Evolutionary conservation across 2,329 filamentous ascomycete genomes (phyloP).

Genomic region (Diaporthe caulivora): DNA sequence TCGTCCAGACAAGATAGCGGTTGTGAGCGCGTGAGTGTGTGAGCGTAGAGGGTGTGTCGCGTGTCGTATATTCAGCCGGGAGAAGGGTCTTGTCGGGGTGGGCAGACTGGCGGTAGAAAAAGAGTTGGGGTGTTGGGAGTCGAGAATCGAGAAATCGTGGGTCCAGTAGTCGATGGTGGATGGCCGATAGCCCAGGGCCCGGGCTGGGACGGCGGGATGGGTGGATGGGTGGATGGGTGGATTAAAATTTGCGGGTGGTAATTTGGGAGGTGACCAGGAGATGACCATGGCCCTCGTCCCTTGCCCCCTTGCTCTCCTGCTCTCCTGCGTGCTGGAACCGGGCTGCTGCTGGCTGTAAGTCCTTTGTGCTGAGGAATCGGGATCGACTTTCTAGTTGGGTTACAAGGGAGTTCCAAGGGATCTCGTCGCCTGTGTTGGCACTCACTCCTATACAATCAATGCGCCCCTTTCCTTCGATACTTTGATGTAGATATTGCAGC

Average conservation of each 20-base stretch:
- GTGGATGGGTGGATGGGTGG: slow-evolving; percentile 26
- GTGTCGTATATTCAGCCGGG: background rate
- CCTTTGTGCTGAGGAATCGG: slow-evolving; percentile 9
- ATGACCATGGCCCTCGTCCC: slow-evolving; percentile 15
- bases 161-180: background rate
- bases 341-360: slow-evolving; percentile 4
- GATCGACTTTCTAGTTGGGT: background rate
- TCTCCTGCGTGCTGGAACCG: background rate
- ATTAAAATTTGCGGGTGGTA: slow-evolving; percentile 29
- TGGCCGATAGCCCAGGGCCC: background rate
- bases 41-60: too few species aligned
- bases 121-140: background rate
- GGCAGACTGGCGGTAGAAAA: background rate
- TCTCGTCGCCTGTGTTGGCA: background rate
- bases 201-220: slow-evolving; percentile 20
- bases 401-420: too few species aligned
- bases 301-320: too few species aligned
- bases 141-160: slow-evolving; percentile 14
- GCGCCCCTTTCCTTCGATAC: slow-evolving; percentile 19
- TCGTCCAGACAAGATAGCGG: background rate
- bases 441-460: background rate
- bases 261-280: slow-evolving; percentile 27
- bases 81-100: background rate
- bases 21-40: background rate
- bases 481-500: background rate